phyloP scores from a whole-genome alignment of 352 stramenopile species.

The Phytopythium mirpurense region DNA sequence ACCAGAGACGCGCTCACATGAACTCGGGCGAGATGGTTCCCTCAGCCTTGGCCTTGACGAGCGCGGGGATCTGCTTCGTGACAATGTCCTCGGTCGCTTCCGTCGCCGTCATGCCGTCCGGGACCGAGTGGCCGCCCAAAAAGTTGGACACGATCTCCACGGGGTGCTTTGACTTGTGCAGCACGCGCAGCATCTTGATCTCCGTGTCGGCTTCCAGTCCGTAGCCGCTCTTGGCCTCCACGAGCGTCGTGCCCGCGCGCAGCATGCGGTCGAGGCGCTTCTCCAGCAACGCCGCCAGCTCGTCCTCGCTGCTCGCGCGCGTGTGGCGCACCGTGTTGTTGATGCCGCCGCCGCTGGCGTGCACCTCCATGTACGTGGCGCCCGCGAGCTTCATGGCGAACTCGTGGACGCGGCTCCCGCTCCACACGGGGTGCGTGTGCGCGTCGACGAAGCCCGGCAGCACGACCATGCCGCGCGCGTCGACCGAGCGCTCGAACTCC shows the following conservation, averaged over 20 bases:
- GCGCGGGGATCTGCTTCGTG: slow-evolving; percentile 62
- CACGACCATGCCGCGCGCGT: slow-evolving; percentile 62
- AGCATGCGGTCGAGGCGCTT: slow-evolving; percentile 70
- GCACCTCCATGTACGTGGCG: slow-evolving; percentile 83
- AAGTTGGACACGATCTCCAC: slow-evolving; percentile 81
- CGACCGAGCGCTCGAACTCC: slow-evolving; percentile 66
- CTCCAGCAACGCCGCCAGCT: slow-evolving; percentile 46
- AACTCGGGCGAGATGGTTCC: slow-evolving; percentile 75
- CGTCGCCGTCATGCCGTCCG: slow-evolving; percentile 58
- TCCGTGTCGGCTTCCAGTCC: slow-evolving; percentile 77
- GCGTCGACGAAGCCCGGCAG: slow-evolving; percentile 76
- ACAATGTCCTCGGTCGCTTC: slow-evolving; percentile 69
- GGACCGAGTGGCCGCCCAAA: slow-evolving; percentile 71
- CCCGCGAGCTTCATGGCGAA: slow-evolving; percentile 86
- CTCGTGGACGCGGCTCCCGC: slow-evolving; percentile 79
- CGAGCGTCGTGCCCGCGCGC: slow-evolving; percentile 63
- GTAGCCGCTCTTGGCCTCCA: slow-evolving; percentile 83
- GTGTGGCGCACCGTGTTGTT: slow-evolving; percentile 76
- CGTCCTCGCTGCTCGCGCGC: slow-evolving; percentile 52
- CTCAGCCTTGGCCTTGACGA: slow-evolving; percentile 60
- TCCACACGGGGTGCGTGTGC: slow-evolving; percentile 84
- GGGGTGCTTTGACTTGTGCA: slow-evolving; percentile 51
- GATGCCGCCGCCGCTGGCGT: slow-evolving; percentile 72
- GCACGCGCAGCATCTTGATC: slow-evolving; percentile 82
- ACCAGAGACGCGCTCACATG: slow-evolving; percentile 38